Base-by-base conservation (phyloP, 2,329 filamentous ascomycete genomes). In the Blastomyces percursus region DNA sequence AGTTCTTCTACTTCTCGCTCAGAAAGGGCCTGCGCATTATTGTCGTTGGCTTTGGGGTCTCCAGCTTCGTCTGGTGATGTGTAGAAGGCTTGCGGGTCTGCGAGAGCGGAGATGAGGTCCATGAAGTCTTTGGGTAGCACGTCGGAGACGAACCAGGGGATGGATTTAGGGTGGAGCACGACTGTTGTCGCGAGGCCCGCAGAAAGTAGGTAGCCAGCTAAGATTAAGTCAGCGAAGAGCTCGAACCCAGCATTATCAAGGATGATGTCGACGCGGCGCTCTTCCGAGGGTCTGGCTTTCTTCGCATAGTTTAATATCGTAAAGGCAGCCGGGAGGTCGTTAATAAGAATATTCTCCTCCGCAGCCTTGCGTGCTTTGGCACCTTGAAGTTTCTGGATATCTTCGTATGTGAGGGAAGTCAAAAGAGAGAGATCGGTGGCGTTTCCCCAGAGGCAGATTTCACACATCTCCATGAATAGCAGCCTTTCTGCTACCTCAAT, bases 81-180 rank as follows among this genome's bases (percentile, higher is more conserved):
- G 77, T 94, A 97, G 75, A 97, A 96, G 12, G 76, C 70, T 68
- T 87, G 85, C 0, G 94, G 90, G 68, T 86, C 82, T 7, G 87
- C 84, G n/a, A 99, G 82, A 4, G 88, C 90, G 66, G 84, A 86
- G 60, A 99, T 84, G 2, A 97, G 82, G n/a, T 87, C 86, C 1
- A 81, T 82, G 69, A 97, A 96, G 76, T 99, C 94, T 50, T 80
- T 82, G 0, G 93, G 92, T 12, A 96, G 77, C 3, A 97, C 94
- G 70, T 99, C 94, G 0, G 91, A 96, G 57, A 99, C 94, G 72
- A 97, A 99, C 94, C 94, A 99, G 0, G 94, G 94, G 63, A 99
- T 92, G 27, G 86, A 87, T 78, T 99, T 99, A 60, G 94, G 92
- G 71, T 96, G 92, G 11, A 99, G 82, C 24, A 97, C 86, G 16